Evolutionary conservation across 1,139 yeast species (phyloP).

Genomic region (Geotrichum candidum): DNA sequence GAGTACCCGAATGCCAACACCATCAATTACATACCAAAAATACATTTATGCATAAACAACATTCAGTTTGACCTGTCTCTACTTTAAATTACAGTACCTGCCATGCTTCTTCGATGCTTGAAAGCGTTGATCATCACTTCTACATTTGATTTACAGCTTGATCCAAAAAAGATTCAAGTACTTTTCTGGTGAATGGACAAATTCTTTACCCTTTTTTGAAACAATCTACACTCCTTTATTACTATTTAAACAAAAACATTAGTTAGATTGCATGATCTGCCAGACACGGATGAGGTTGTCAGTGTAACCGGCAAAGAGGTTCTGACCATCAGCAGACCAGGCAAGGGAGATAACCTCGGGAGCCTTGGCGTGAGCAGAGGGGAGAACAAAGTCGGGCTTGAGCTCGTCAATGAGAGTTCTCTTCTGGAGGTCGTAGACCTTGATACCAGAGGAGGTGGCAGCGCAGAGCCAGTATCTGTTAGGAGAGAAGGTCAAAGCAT

Average conservation of each 20-base stretch:
- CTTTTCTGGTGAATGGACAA: too few species aligned
- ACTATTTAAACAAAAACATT: conserved; percentile 23
- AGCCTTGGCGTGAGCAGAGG: conserved; percentile 82
- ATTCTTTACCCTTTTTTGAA: neutral
- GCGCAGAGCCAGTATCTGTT: conserved; percentile 99
- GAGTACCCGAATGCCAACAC: too few species aligned
- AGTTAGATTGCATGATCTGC: conserved; percentile 96
- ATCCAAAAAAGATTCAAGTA: too few species aligned
- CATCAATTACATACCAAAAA: too few species aligned
- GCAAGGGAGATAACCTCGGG: conserved; percentile 98
- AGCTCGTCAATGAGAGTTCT: conserved; percentile 95
- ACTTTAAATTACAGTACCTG: too few species aligned
- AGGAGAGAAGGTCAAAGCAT: conserved; percentile 99
- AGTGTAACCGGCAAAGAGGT: conserved; percentile 99
- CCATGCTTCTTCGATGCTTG: too few species aligned
- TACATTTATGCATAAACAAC: too few species aligned
- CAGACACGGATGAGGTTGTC: conserved; percentile 99
- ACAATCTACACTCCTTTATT: neutral
- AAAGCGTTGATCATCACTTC: too few species aligned
- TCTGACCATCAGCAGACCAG: conserved; percentile 99
- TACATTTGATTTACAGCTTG: too few species aligned
- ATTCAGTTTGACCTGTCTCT: too few species aligned
- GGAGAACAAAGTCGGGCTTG: conserved; percentile 93
- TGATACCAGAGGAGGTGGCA: conserved; percentile 96
- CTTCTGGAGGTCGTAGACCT: conserved; percentile 97